Conservation (phyloP, 805 yeast genomes). For the Metschnikowia kofuensis region DNA sequence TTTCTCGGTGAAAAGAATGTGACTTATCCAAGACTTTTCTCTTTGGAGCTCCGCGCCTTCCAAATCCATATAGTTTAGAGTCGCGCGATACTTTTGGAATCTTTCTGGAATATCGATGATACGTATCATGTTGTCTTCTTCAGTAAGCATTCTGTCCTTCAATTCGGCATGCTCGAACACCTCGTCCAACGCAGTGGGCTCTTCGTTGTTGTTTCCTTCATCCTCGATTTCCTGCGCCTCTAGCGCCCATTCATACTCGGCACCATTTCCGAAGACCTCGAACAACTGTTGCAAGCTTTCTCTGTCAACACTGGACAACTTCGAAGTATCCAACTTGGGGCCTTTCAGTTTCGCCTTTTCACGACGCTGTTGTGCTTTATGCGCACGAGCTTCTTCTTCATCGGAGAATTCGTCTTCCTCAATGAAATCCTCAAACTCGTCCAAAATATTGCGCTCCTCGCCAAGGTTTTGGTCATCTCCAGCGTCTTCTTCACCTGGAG, state of each 20-base stretch:
- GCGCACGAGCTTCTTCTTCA: constrained; percentile 52
- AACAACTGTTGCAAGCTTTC: constrained; percentile 90
- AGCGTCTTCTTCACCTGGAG: constrained; percentile 23
- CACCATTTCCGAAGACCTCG: constrained; percentile 96
- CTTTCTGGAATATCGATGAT: constrained; percentile 88
- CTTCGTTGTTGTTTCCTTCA: constrained; percentile 51
- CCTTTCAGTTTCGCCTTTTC: constrained; percentile 33
- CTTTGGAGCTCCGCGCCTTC: constrained; percentile 62
- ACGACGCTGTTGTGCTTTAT: constrained; percentile 29
- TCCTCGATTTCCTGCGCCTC: constrained; percentile 78
- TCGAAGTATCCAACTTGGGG: constrained; percentile 53
- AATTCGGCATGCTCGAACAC: constrained; percentile 94
- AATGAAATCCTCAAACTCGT: constrained; percentile 94
- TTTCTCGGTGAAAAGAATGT: constrained; percentile 58
- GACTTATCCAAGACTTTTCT: constrained; percentile 82
- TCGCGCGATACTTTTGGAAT: constrained; percentile 71
- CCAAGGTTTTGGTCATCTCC: constrained; percentile 24
- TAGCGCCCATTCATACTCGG: constrained; percentile 96
- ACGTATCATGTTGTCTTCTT: constrained; percentile 84
- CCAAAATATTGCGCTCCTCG: constrained; percentile 45
- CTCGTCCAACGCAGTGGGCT: constrained; percentile 67
- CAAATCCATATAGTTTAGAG: constrained; percentile 66
- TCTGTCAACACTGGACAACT: constrained; percentile 67
- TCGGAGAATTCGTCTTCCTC: constrained; percentile 96
- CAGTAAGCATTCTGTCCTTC: constrained; percentile 86